Conservation (phyloP, 768 basidiomycete genomes). For the Kwoniella newhampshirensis region DNA sequence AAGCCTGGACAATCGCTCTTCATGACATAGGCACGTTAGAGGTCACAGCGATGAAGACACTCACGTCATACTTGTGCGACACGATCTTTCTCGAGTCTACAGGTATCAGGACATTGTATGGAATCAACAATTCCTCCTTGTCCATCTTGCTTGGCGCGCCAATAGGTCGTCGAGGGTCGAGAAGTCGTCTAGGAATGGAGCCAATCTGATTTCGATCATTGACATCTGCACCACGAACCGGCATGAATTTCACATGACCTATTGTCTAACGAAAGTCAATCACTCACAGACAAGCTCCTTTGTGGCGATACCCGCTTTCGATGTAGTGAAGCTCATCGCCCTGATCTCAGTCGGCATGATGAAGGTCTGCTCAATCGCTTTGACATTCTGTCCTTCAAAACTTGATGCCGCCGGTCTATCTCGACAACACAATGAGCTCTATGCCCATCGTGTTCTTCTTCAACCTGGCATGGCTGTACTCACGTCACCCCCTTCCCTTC, state of each 20-base stretch:
- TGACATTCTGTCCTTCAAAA: constrained; percentile 61
- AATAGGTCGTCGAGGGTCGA: constrained; percentile 82
- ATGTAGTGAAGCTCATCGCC: constrained; percentile 71
- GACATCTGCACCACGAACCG: constrained; percentile 62
- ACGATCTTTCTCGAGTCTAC: constrained; percentile 65
- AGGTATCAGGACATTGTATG: constrained; percentile 76
- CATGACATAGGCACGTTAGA: background rate
- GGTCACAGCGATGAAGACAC: constrained; percentile 22
- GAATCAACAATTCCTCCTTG: constrained; percentile 77
- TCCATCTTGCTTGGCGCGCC: constrained; percentile 73
- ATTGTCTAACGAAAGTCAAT: background rate
- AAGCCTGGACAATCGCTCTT: background rate
- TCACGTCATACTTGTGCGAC: constrained; percentile 62
- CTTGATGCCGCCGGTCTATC: constrained; percentile 61
- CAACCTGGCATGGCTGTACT: constrained; percentile 38
- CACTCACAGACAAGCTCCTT: constrained; percentile 82
- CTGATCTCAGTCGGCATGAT: constrained; percentile 68
- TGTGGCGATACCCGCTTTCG: constrained; percentile 81
- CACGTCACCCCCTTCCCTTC: constrained; percentile 75
- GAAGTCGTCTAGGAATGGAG: constrained; percentile 66
- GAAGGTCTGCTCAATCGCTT: constrained; percentile 68
- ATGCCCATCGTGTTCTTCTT: background rate
- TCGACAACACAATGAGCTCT: background rate
- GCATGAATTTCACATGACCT: background rate
- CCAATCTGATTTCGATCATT: constrained; percentile 72